Evolutionary conservation across 2,329 filamentous ascomycete species (phyloP), one percentile per base, ranked within the genome.

Genomic region (Pseudogymnoascus sp.): DNA sequence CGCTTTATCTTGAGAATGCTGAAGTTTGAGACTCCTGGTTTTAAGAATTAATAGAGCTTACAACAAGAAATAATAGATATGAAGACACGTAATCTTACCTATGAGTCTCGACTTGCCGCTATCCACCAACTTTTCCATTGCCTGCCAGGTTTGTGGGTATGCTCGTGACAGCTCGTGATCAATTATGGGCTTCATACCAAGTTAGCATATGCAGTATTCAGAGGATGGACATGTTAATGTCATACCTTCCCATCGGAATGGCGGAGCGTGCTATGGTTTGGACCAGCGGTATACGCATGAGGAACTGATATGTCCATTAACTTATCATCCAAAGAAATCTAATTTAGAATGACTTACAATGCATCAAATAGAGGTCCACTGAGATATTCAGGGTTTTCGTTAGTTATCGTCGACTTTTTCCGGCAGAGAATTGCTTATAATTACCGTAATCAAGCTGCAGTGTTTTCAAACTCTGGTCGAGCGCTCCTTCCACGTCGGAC

Each of bases 381-480:
- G 13, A 36, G n/a, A 48, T 12, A 48, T 29, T 29, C 9, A 1
- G 9, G 21, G 8, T 48, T 29, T 48, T 29, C 2, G 25, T 63
- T 60, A n/a, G 65, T 62, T 59, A 63, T 42, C 15, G 58, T 61
- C 3, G 44, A n/a, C 25, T 17, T 61, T 15, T 63, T 36, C 60
- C 58, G 17, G 27, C 42, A 41, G 60, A 60, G 35, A 31, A 63
- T 4, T 62, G 62, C 63, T 64, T 64, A n/a, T 10, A 17, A 21
- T 88, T 87, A 80, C 86, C 87, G 70, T 91, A 90, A 33, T 88
- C 81, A 6, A 87, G 87, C 77, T 91, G 91, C 83, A 91, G 85
- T 58, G 87, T 84, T 44, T 90, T 78, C 5, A 89, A 87, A 89
- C 89, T 92, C 77, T 94, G 90, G 79, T 92, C 83, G 33, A 94